These are phyloP conservation scores for Anastatica hierochuntica DNA, from an alignment of 345 rosid genomes.

Conservation along the genomic window DNA sequence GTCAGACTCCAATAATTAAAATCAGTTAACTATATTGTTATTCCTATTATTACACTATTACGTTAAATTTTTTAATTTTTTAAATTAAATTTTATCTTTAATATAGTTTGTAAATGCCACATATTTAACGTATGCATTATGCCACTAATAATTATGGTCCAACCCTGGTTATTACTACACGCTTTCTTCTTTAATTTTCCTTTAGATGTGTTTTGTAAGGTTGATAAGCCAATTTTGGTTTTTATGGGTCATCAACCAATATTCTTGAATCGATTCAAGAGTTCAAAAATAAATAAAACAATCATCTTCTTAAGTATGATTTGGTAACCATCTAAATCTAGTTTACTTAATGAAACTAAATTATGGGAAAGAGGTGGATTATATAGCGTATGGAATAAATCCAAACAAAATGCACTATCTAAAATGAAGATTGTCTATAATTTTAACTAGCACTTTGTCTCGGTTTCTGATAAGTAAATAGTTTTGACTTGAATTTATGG, in stretches of 20 bases:
- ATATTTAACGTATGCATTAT: too few relatives aligned
- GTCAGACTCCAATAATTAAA: too few relatives aligned
- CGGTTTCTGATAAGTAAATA: background rate
- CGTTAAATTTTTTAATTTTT: too few relatives aligned
- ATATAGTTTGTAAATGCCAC: too few relatives aligned
- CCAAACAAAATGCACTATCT: too few relatives aligned
- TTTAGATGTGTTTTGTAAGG: too few relatives aligned
- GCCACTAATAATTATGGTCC: too few relatives aligned
- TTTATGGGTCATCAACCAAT: background rate
- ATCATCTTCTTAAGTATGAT: background rate
- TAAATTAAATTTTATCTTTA: too few relatives aligned
- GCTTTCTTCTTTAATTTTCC: background rate
- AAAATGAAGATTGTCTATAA: background rate
- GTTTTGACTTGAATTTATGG: background rate
- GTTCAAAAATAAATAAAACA: background rate
- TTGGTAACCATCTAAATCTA: background rate
- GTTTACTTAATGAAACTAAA: background rate
- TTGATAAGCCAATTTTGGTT: background rate
- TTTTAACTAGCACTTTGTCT: background rate
- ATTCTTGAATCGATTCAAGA: background rate
- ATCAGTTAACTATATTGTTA: too few relatives aligned
- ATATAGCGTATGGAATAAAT: background rate
- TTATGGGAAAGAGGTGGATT: background rate
- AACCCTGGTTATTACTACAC: too few relatives aligned
- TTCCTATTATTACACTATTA: too few relatives aligned